Evolutionary conservation across 257 asterid species (phyloP).

Genomic region (Solanum acaule): DNA sequence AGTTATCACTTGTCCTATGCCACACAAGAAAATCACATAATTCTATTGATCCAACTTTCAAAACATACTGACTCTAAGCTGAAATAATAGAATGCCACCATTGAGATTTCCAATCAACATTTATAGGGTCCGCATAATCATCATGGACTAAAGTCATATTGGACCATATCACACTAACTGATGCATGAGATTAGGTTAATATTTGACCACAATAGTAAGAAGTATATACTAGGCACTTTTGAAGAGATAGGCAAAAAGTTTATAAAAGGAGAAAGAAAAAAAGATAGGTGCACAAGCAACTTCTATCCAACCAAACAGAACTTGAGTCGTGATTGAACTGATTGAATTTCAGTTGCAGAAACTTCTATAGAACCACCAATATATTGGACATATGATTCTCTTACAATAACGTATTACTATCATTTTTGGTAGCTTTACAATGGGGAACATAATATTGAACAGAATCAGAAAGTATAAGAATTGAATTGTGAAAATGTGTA

Average conservation of each 20-base stretch:
- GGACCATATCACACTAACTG: not conserved
- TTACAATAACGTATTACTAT: not conserved
- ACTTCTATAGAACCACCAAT: not conserved
- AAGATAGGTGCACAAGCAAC: not conserved
- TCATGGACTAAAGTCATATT: not conserved
- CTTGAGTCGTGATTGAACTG: not conserved
- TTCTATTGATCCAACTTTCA: not conserved
- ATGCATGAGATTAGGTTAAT: not conserved
- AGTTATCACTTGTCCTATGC: slow-evolving; percentile 88
- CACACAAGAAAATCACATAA: not conserved
- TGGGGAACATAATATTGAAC: not conserved
- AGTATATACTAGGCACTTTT: too few relatives aligned
- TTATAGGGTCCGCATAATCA: not conserved
- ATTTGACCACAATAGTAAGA: not conserved
- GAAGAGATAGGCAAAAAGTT: not conserved
- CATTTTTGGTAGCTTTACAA: not conserved
- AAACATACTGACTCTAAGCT: not conserved
- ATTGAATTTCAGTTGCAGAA: not conserved
- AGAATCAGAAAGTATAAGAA: not conserved
- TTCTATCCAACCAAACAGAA: not conserved
- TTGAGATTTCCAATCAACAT: not conserved
- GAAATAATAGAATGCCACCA: not conserved
- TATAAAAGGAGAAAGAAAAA: not conserved
- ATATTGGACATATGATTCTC: not conserved
- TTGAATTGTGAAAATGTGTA: not conserved